Conservation (phyloP, 2,329 filamentous ascomycete genomes). For the Fusarium praegraminearum region DNA sequence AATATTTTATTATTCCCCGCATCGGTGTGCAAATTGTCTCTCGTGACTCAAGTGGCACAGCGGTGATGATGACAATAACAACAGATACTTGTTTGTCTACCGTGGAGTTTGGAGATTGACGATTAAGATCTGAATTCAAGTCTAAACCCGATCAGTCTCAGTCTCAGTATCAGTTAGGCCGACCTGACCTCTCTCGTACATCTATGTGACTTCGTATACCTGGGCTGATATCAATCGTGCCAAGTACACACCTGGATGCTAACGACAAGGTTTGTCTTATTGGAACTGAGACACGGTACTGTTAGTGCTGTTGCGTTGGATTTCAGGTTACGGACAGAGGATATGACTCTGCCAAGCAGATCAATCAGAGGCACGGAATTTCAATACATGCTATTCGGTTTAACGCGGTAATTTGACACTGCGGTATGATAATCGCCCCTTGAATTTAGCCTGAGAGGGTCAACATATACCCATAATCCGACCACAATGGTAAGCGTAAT, state of each 20-base stretch:
- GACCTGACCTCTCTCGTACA: neutral
- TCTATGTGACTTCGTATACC: constrained; percentile 32
- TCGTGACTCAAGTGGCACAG: constrained; percentile 34
- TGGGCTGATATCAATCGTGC: constrained; percentile 18
- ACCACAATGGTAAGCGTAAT: neutral
- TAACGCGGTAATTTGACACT: neutral
- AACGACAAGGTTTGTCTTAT: constrained; percentile 23
- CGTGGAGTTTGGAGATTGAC: constrained; percentile 16
- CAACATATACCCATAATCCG: neutral
- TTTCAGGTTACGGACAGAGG: constrained; percentile 8
- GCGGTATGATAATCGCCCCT: neutral
- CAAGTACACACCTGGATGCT: neutral
- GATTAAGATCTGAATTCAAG: constrained; percentile 33
- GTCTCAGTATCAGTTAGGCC: constrained; percentile 16
- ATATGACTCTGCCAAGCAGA: constrained; percentile 2
- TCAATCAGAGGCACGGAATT: constrained; percentile 7
- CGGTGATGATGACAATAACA: constrained; percentile 14
- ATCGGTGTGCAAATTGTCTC: constrained; percentile 27
- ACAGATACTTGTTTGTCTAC: constrained; percentile 14
- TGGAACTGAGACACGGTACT: constrained; percentile 10
- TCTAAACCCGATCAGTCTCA: neutral
- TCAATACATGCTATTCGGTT: neutral
- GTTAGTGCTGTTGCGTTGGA: neutral
- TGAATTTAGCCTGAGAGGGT: constrained; percentile 3
- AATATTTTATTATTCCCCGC: constrained; percentile 23